phyloP scores from a whole-genome alignment of 805 yeast species.

The Deakozyma indianensis region DNA sequence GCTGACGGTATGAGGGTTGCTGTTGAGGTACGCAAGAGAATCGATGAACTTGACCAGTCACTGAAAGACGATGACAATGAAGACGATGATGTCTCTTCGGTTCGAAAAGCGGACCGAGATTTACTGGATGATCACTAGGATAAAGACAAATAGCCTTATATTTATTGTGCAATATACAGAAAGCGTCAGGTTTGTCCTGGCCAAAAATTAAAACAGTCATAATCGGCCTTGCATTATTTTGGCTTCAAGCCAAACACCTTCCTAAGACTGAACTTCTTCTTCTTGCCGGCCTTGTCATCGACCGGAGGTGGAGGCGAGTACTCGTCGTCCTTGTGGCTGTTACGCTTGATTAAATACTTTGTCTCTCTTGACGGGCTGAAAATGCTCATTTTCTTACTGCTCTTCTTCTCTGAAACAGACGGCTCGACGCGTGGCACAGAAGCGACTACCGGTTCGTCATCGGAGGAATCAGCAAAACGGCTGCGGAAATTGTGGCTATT shows the following conservation, averaged over 20 bases:
- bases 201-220: neutral
- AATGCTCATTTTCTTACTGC: neutral
- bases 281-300: neutral
- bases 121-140: slow-evolving; percentile 15
- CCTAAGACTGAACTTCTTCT: slow-evolving; percentile 2
- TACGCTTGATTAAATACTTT: slow-evolving; percentile 1
- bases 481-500: neutral
- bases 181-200: neutral
- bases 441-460: neutral
- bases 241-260: neutral
- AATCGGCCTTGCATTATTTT: neutral
- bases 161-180: neutral
- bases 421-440: neutral
- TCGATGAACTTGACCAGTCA: slow-evolving; percentile 36
- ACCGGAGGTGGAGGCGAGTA: neutral
- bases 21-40: slow-evolving; percentile 71
- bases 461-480: neutral
- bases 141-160: neutral
- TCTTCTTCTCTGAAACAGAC: neutral
- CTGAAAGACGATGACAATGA: slow-evolving; percentile 16
- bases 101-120: slow-evolving; percentile 20
- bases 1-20: slow-evolving; percentile 93
- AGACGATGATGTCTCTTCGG: slow-evolving; percentile 14
- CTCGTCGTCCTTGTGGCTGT: neutral
- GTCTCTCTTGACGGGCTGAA: neutral